A percentile compares a stretch with the other conserved stretches of the same genome.
phyloP scores from a whole-genome alignment of 2,329 filamentous ascomycete species.

The Aspergillaceae sp. region DNA sequence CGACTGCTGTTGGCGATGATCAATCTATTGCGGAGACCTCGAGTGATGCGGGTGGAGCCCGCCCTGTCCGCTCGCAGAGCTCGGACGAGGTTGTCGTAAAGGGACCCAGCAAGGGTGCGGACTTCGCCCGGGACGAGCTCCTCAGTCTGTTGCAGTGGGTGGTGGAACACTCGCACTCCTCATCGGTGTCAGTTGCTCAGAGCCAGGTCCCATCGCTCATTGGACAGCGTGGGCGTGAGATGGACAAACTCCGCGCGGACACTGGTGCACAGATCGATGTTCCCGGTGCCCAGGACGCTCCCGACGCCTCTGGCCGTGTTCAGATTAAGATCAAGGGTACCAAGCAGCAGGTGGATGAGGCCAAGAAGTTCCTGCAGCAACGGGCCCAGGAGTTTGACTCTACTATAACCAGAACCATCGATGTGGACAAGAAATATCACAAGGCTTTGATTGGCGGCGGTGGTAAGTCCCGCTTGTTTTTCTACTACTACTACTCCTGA shows the following conservation, averaged over 20 bases:
- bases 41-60: constrained; percentile 54
- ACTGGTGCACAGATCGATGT: constrained; percentile 90
- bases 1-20: constrained; percentile 49
- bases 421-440: constrained; percentile 93
- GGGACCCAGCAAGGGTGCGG: constrained; percentile 85
- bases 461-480: constrained; percentile 51
- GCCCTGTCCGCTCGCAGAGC: constrained; percentile 60
- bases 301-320: constrained; percentile 57
- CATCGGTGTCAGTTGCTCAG: constrained; percentile 75
- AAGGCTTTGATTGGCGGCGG: constrained; percentile 73
- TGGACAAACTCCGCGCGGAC: constrained; percentile 77
- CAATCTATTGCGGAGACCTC: constrained; percentile 59
- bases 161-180: constrained; percentile 74
- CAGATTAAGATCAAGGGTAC: constrained; percentile 90
- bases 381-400: constrained; percentile 82
- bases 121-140: constrained; percentile 85
- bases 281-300: constrained; percentile 65
- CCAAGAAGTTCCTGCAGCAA: constrained; percentile 82
- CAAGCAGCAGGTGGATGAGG: constrained; percentile 80
- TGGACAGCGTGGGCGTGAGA: constrained; percentile 77
- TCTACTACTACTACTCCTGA: background rate
- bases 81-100: constrained; percentile 84
- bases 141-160: constrained; percentile 81
- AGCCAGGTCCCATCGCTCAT: constrained; percentile 91
- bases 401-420: constrained; percentile 73